Percentiles rank a stretch among this genome's conserved stretches.
Evolutionary conservation across 2,329 filamentous ascomycete genomes (phyloP).

Genomic region (Talaromyces funiculosus): DNA sequence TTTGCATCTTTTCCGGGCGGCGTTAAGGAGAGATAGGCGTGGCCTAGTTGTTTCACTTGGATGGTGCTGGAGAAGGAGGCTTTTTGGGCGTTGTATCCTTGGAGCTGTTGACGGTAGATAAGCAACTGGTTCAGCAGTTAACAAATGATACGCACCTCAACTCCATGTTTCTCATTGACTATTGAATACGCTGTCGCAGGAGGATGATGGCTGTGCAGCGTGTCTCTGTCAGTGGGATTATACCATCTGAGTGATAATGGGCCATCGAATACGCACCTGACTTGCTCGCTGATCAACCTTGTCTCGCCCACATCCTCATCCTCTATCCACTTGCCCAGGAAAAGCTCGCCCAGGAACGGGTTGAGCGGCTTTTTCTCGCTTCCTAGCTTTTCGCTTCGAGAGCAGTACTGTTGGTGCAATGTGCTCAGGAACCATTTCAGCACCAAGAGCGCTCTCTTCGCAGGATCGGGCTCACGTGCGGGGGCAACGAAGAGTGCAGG

Average conservation of each 20-base stretch:
- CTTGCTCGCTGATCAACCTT: conserved; percentile 86
- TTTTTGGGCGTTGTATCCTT: conserved; percentile 94
- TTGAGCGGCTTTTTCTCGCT: conserved; percentile 98
- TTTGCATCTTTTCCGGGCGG: conserved; percentile 49
- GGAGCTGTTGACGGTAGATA: conserved; percentile 34
- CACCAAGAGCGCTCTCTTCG: conserved; percentile 79
- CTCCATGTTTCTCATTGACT: conserved; percentile 75
- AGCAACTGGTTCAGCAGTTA: too few species aligned
- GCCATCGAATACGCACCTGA: conserved; percentile 49
- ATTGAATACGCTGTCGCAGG: conserved; percentile 93
- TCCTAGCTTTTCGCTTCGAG: conserved; percentile 70
- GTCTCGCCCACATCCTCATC: conserved; percentile 65
- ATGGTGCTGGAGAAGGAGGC: conserved; percentile 92
- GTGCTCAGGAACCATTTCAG: conserved; percentile 95
- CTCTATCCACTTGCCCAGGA: conserved; percentile 85
- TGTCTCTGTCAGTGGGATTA: conserved; percentile 9
- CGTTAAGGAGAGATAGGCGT: conserved; percentile 70
- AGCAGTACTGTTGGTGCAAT: conserved; percentile 76
- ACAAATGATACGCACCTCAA: conserved; percentile 44
- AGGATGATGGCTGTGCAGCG: conserved; percentile 65
- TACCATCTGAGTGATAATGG: neutral
- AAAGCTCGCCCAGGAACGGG: conserved; percentile 91
- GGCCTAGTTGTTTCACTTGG: conserved; percentile 89
- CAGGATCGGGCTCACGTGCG: conserved; percentile 68
- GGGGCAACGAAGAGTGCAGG: conserved; percentile 75